Evolutionary conservation across 164 flowering plant species (phyloP).

Genomic region (Umbilicus rupestris): DNA sequence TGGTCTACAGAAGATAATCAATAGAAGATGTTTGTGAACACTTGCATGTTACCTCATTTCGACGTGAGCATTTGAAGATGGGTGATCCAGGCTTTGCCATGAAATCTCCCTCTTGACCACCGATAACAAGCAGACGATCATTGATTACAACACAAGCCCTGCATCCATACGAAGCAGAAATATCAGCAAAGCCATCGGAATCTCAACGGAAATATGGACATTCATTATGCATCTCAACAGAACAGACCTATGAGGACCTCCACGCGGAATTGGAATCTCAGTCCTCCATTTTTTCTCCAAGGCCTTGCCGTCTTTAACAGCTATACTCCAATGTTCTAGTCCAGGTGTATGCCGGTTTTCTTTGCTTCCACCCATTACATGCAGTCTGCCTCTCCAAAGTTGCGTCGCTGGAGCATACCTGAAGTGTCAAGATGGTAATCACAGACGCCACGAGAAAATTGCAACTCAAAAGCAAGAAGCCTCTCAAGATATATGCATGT

Average conservation of each 20-base stretch:
- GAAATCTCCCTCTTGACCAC: constrained; percentile 99
- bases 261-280: constrained; percentile 91
- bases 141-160: constrained; percentile 81
- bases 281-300: constrained; percentile 69
- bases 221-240: not conserved
- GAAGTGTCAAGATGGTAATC: constrained; percentile 7
- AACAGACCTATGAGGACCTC: constrained; percentile 93
- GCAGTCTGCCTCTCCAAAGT: constrained; percentile 98
- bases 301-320: constrained; percentile 84
- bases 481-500: not conserved
- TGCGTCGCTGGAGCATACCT: constrained; percentile 99
- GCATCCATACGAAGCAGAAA: not conserved
- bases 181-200: not conserved
- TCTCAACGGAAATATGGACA: not conserved
- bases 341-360: constrained; percentile 86
- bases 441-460: not conserved
- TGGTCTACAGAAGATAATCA: no score
- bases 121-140: constrained; percentile 70
- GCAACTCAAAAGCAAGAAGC: not conserved
- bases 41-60: constrained; percentile 62
- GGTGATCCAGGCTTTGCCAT: constrained; percentile 98
- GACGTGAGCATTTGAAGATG: constrained; percentile 89
- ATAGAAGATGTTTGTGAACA: not conserved
- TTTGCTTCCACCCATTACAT: constrained; percentile 99
- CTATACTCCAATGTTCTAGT: constrained; percentile 91